These are phyloP conservation scores for Torrubiella hemipterigena DNA, from an alignment of 2,329 filamentous ascomycete genomes.

Conservation along the genomic window DNA sequence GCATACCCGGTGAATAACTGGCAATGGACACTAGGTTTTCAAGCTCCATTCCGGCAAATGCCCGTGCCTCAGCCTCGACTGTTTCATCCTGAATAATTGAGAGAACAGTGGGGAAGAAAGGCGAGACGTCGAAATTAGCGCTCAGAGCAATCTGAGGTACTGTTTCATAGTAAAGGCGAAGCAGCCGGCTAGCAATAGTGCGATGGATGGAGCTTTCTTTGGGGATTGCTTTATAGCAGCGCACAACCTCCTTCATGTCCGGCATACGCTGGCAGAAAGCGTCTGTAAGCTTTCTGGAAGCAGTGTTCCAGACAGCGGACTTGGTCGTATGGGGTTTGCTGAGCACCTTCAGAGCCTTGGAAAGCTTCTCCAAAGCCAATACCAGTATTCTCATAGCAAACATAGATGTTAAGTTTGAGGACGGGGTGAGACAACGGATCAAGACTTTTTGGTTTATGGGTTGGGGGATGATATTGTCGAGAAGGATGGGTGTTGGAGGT, in stretches of 20 bases:
- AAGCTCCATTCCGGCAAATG: conserved; percentile 59
- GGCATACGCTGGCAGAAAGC: conserved; percentile 73
- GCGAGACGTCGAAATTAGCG: conserved; percentile 80
- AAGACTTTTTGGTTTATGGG: conserved; percentile 73
- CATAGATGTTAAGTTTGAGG: conserved; percentile 68
- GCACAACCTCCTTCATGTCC: conserved; percentile 68
- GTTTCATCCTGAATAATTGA: conserved; percentile 43
- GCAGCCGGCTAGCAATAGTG: conserved; percentile 64
- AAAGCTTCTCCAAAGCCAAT: conserved; percentile 68
- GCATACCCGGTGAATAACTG: conserved; percentile 68
- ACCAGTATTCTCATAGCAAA: conserved; percentile 74
- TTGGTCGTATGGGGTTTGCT: conserved; percentile 26
- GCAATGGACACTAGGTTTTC: conserved; percentile 75
- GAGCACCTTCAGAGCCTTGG: conserved; percentile 49
- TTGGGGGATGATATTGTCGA: conserved; percentile 78
- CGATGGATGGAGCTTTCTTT: conserved; percentile 62
- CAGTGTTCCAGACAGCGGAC: conserved; percentile 53
- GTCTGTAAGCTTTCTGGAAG: conserved; percentile 52
- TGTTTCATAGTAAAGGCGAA: conserved; percentile 76
- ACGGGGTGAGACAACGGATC: conserved; percentile 65
- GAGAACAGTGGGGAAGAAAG: conserved; percentile 59
- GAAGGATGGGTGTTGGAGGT: conserved; percentile 64
- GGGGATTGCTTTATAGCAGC: conserved; percentile 57
- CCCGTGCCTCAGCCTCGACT: conserved; percentile 34
- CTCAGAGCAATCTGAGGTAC: conserved; percentile 68